Base-by-base conservation (phyloP, 2,329 filamentous ascomycete genomes). In the Penicillium hordei region DNA sequence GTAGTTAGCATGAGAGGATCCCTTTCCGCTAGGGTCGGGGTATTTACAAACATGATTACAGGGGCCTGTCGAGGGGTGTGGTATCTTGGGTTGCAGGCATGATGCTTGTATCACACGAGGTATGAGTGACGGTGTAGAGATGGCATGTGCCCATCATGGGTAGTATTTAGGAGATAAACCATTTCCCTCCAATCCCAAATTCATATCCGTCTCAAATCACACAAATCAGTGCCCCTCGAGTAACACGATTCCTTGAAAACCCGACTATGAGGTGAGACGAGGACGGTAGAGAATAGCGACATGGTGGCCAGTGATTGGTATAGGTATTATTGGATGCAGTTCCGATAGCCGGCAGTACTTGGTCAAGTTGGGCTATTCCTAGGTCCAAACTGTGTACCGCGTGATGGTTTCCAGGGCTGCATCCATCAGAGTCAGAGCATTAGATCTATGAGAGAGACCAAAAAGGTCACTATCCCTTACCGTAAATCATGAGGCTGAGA, bases 401-500 rank as follows among this genome's bases (percentile, higher is more conserved):
- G 27, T 36, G 38, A n/a, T 31, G 6, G 8, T 29, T 27, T 6
- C 23, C 8, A 43, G 19, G 5, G 12, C 17, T 19, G n/a, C 13
- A 21, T 12, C 3, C 4, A 31, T 3, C 13, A 17, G 31, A 34
- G 31, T 15, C 19, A 31, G 13, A n/a, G 23, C 8, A 36, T 29
- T 8, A 13, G 5, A 31, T 48, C n/a, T 39, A 27, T 31, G 19
- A 33, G 2, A 19, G 13, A 12, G 46, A 55, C 50, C 53, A 45
- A 17, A 25, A 38, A 48, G 31, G 55, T 49, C 53, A 55, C 58
- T 57, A 38, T 53, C 4, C 1, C 5, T 12, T 1, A 31, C 42
- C 27, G 55, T 55, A 33, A 2, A 5, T n/a, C 12, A 49, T 64
- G 63, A 69, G 62, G 59, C 60, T 65, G 62, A 66, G 60, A 65